Evolutionary conservation across 805 yeast species (phyloP), one percentile per base, ranked within the genome.

Genomic region (Kodamaea restingae): DNA sequence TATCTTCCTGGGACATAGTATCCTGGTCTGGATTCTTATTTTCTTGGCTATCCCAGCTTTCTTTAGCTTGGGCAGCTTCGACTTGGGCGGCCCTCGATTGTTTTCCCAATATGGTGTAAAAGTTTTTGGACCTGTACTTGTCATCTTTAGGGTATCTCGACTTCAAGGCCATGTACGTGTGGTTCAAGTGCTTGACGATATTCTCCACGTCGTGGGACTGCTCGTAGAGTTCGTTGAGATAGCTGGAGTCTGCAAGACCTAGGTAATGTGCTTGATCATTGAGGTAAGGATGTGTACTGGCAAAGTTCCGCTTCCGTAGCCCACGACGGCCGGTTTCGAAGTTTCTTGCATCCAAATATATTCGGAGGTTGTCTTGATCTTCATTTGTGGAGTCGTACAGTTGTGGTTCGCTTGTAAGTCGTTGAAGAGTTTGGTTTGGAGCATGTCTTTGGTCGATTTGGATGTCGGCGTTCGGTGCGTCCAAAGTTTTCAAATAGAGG

Each of bases 201-300:
- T 46, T 49, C 18, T 58, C 59, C 21, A 65, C 51, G 29, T 66
- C 64, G 10, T 51, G 62, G 21, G 53, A 50, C 9, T 62, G 70
- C 25, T 53, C 55, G 48, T 63, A 67, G 38, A 69, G 42, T 18
- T 65, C 68, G 44, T 69, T 67, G 43, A 69, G 48, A 39, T 61
- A 58, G 32, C 59, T 63, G 9, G 54, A 43, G 29, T 60, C 55
- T 4, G 69, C 56, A 10, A 69, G 52, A 3, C 67, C 73, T 25
- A 69, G 52, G 56, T 67, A 69, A 39, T 67, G 69, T 3, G 72
- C 72, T 41, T 65, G 68, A 46, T 69, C 74, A 8, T 70, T 67
- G 18, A 69, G 45, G 44, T 69, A 69, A 1, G 74, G 74, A 47
- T 67, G 71, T 3, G 70, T 55, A 47, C 70, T 63, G 3, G 74